A percentile compares a stretch with the other conserved stretches of the same genome.
Conservation (phyloP, 345 rosid species). For the Litchi chinensis region DNA sequence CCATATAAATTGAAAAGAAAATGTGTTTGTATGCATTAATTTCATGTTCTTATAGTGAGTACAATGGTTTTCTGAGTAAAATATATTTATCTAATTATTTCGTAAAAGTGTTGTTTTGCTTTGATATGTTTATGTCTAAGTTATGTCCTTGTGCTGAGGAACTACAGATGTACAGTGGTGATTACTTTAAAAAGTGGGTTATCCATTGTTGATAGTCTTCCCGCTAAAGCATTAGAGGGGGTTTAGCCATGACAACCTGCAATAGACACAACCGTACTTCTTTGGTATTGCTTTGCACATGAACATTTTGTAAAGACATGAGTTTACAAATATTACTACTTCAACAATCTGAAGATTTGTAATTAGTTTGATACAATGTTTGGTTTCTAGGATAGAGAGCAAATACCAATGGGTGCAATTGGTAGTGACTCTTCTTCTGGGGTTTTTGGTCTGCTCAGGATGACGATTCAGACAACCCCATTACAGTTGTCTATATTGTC, state of each 20-base stretch:
- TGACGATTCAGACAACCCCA: conserved; percentile 38
- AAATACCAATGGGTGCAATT: conserved; percentile 32
- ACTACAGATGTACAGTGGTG: conserved; percentile 64
- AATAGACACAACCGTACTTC: neutral
- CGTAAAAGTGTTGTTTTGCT: neutral
- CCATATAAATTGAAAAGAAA: too few species aligned
- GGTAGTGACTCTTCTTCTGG: conserved; percentile 41
- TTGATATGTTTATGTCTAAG: neutral
- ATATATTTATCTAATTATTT: neutral
- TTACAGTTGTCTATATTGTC: conserved; percentile 73
- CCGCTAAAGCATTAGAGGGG: conserved; percentile 32
- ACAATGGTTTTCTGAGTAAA: too few species aligned
- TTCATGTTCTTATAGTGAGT: neutral
- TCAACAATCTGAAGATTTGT: too few species aligned
- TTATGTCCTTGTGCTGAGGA: neutral
- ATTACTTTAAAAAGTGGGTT: conserved; percentile 58
- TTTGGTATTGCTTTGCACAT: conserved; percentile 10
- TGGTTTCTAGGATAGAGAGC: conserved; percentile 40
- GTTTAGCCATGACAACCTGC: conserved; percentile 7
- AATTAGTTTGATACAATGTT: neutral
- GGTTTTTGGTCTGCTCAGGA: conserved; percentile 32
- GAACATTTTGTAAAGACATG: neutral
- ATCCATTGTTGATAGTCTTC: conserved; percentile 44
- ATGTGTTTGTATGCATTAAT: too few species aligned
- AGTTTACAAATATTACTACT: neutral